Evolutionary conservation across 441 rosid genomes (phyloP).

Genomic region (Melastoma candidum): DNA sequence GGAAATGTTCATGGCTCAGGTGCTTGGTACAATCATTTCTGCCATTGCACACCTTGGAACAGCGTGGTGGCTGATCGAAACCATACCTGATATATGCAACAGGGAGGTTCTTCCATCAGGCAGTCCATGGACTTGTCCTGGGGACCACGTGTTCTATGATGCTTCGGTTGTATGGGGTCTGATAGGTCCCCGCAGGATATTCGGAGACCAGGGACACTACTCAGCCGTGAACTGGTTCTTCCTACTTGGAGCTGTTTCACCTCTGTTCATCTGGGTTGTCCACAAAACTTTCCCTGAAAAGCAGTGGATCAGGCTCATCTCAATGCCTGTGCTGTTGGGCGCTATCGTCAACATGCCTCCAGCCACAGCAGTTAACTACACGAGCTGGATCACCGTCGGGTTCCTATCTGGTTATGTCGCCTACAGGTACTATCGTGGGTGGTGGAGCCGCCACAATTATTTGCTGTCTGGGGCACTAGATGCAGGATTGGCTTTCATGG

Average conservation of each 20-base stretch:
- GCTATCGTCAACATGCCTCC: constrained; percentile 91
- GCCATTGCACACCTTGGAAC: constrained; percentile 65
- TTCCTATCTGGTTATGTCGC: constrained; percentile 75
- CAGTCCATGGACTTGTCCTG: constrained; percentile 86
- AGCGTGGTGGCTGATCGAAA: constrained; percentile 97
- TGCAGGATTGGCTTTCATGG: constrained; percentile 97
- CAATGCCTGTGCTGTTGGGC: constrained; percentile 81
- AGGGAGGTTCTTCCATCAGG: constrained; percentile 20
- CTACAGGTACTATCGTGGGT: constrained; percentile 57
- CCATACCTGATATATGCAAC: constrained; percentile 67
- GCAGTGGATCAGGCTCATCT: constrained; percentile 75
- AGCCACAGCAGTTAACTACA: constrained; percentile 93
- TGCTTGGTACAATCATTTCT: constrained; percentile 77
- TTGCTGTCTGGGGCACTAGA: constrained; percentile 79
- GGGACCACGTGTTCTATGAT: constrained; percentile 86
- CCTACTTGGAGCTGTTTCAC: constrained; percentile 70
- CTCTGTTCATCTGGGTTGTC: constrained; percentile 66
- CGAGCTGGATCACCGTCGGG: constrained; percentile 74
- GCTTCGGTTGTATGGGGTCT: constrained; percentile 96
- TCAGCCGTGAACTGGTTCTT: constrained; percentile 84
- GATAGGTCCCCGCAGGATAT: constrained; percentile 81
- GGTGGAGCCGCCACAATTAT: constrained; percentile 82
- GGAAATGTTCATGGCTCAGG: constrained; percentile 92
- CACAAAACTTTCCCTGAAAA: constrained; percentile 59
- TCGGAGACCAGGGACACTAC: constrained; percentile 74